Conservation (phyloP, 106 monocot genomes). For the Allium cepa region DNA sequence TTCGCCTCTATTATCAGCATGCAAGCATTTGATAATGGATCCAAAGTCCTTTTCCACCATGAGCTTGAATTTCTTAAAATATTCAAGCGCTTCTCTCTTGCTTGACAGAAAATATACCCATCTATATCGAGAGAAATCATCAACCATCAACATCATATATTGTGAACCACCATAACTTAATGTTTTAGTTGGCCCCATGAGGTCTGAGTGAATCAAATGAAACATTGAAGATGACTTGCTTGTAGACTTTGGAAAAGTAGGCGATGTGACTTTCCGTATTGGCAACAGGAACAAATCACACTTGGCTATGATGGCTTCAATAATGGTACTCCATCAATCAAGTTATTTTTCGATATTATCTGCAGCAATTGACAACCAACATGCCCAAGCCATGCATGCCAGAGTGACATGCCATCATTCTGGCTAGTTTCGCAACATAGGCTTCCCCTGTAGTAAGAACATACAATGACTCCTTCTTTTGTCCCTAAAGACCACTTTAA, state of each 20-base stretch:
- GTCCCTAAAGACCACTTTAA: no score
- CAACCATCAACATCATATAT: constrained; percentile 4
- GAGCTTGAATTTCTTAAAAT: background rate
- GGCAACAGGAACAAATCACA: background rate
- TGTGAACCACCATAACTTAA: background rate
- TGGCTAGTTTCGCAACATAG: no score
- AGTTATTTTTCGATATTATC: background rate
- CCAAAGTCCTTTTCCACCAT: background rate
- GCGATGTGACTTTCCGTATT: background rate
- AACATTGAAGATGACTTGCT: no score
- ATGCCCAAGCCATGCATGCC: background rate
- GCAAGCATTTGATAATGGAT: background rate
- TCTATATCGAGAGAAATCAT: background rate
- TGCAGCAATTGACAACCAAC: background rate
- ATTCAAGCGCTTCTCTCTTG: background rate
- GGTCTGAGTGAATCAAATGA: background rate
- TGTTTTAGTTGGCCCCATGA: background rate
- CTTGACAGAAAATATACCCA: background rate
- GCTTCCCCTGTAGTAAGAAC: no score
- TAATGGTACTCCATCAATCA: background rate
- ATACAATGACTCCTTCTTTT: no score
- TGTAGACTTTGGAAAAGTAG: background rate
- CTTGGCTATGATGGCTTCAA: background rate
- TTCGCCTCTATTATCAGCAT: background rate
- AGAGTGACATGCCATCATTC: no score